Percentiles rank a stretch among this genome's conserved stretches.
Evolutionary conservation across 441 rosid species (phyloP).

Genomic region (Kokia cookei): DNA sequence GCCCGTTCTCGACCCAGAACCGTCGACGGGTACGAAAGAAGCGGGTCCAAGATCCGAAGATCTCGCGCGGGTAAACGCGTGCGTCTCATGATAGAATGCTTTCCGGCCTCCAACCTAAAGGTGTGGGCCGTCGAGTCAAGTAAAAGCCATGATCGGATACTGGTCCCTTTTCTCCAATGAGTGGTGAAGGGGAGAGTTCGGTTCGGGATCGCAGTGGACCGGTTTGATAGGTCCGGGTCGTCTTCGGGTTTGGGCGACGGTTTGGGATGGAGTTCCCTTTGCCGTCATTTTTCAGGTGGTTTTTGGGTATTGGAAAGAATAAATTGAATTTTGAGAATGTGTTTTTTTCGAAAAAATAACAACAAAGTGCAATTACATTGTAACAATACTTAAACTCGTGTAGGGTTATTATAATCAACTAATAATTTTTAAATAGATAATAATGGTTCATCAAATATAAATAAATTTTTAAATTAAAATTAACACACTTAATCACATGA

Average conservation of each 20-base stretch:
- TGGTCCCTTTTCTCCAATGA: conserved; percentile 53
- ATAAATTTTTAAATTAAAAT: no score
- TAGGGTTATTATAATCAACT: no score
- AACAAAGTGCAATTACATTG: no score
- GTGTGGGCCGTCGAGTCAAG: conserved; percentile 52
- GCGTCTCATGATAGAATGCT: conserved; percentile 83
- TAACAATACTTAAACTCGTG: no score
- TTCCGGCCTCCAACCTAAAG: conserved; percentile 53
- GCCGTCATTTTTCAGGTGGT: not conserved
- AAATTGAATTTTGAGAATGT: not conserved
- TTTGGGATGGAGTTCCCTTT: not conserved
- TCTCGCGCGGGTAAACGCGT: conserved; percentile 88
- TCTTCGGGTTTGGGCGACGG: not conserved
- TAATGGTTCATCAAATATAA: no score
- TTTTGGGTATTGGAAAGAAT: not conserved
- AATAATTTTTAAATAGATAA: no score
- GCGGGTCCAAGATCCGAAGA: conserved; percentile 79
- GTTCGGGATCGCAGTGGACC: not conserved
- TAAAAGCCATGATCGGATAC: conserved; percentile 64
- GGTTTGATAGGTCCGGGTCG: not conserved
- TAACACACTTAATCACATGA: no score
- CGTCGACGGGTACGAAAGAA: conserved; percentile 76
- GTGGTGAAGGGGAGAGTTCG: conserved; percentile 13
- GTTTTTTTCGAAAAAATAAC: no score
- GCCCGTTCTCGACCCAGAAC: conserved; percentile 78